phyloP scores from a whole-genome alignment of 2,329 filamentous ascomycete genomes.

The Phaeophleospora eucalypticola region DNA sequence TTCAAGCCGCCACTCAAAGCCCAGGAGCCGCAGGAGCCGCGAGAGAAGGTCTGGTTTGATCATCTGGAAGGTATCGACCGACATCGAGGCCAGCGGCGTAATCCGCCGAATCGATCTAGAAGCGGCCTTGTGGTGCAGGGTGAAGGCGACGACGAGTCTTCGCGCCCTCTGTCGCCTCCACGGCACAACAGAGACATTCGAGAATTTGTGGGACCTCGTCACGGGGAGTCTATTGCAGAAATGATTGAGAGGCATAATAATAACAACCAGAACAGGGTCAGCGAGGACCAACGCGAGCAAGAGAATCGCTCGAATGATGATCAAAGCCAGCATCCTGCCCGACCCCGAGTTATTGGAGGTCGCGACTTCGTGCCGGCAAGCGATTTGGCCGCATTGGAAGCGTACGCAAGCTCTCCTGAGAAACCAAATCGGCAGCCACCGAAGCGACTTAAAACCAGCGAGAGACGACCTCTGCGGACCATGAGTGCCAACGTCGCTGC shows the following conservation, averaged over 20 bases:
- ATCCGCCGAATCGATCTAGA: neutral
- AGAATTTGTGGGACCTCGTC: conserved; percentile 22
- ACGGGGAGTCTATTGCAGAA: conserved; percentile 3
- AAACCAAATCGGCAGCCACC: conserved; percentile 7
- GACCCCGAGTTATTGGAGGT: conserved; percentile 2
- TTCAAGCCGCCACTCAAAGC: conserved; percentile 28
- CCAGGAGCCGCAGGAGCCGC: conserved; percentile 9
- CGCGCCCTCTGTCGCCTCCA: conserved; percentile 23
- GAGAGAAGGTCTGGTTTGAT: conserved; percentile 31
- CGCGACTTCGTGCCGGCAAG: conserved; percentile 30
- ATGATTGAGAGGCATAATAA: conserved; percentile 19
- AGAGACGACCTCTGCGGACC: conserved; percentile 20
- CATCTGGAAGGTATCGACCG: conserved; percentile 22
- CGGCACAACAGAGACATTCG: conserved; percentile 31
- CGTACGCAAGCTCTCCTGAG: conserved; percentile 5
- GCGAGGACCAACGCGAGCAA: neutral
- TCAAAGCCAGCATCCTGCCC: neutral
- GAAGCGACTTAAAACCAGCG: conserved; percentile 26
- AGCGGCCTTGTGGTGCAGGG: conserved; percentile 23
- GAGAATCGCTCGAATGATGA: neutral
- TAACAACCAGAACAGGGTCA: neutral
- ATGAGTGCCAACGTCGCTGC: conserved; percentile 22
- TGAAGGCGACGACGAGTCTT: conserved; percentile 24
- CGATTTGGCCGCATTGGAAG: conserved; percentile 21
- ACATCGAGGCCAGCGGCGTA: conserved; percentile 6